Percentiles rank a stretch among this genome's conserved stretches.
Evolutionary conservation across 768 basidiomycete genomes (phyloP).

Genomic region (Tulasnella sp.): DNA sequence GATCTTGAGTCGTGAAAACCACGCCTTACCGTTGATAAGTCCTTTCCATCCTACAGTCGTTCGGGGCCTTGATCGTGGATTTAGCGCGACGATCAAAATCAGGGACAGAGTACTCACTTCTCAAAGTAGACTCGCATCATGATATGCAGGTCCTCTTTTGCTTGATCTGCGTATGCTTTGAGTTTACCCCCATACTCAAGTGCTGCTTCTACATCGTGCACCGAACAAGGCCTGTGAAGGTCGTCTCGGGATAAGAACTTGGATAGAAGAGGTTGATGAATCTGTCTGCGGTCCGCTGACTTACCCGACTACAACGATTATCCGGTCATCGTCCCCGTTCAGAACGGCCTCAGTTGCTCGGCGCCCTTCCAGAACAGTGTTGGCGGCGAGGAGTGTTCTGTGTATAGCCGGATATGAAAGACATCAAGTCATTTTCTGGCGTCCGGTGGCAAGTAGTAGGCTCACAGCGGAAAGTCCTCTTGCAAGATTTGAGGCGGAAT

Average conservation of each 20-base stretch:
- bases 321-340: conserved; percentile 78
- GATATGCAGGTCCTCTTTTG: conserved; percentile 80
- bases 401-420: neutral
- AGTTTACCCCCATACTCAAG: conserved; percentile 77
- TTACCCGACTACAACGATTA: conserved; percentile 85
- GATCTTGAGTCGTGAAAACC: neutral
- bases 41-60: conserved; percentile 99
- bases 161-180: conserved; percentile 63
- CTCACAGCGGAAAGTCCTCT: conserved; percentile 80
- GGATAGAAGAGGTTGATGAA: neutral
- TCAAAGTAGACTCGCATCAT: conserved; percentile 99
- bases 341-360: conserved; percentile 67
- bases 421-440: neutral
- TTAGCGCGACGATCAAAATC: neutral
- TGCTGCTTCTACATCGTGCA: conserved; percentile 80
- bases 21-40: conserved; percentile 63
- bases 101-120: conserved; percentile 34
- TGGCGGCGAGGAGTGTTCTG: conserved; percentile 68
- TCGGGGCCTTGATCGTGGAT: conserved; percentile 39
- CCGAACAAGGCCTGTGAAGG: conserved; percentile 70
- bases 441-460: neutral
- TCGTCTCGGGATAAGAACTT: neutral
- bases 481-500: conserved; percentile 92
- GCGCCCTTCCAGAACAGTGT: conserved; percentile 83
- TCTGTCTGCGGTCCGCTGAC: conserved; percentile 22